Conservation (phyloP, 371 early-diverging fungal genomes). For the Homolaphlyctis polyrhiza region DNA sequence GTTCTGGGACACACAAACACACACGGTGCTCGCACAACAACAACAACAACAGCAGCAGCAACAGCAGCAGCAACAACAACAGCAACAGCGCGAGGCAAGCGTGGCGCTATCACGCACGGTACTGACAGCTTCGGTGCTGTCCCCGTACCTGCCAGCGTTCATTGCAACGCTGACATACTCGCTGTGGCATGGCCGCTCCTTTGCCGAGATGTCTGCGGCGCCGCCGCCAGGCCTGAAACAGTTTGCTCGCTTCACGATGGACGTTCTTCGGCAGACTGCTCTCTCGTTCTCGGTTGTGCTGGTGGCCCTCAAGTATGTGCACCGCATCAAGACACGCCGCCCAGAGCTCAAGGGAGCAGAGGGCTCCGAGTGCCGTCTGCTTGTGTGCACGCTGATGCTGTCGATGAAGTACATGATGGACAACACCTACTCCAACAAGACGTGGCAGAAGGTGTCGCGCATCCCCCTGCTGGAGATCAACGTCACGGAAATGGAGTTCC, state of each 20-base stretch:
- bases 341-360: constrained; percentile 15
- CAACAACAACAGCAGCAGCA: background rate
- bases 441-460: constrained; percentile 26
- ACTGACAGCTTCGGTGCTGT: constrained; percentile 1
- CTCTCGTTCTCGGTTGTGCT: constrained; percentile 21
- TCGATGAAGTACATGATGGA: constrained; percentile 23
- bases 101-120: constrained; percentile 8
- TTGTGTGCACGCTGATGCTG: constrained; percentile 18
- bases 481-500: constrained; percentile 19
- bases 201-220: constrained; percentile 4
- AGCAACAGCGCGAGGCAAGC: constrained; percentile 1
- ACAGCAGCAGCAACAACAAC: background rate
- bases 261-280: constrained; percentile 10
- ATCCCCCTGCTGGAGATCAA: constrained; percentile 29
- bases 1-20: too few species aligned
- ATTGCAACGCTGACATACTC: constrained; percentile 17
- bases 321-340: constrained; percentile 16
- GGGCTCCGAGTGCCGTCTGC: constrained; percentile 24
- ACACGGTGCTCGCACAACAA: background rate
- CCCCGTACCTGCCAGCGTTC: constrained; percentile 18
- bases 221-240: constrained; percentile 8
- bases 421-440: constrained; percentile 28
- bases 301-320: constrained; percentile 19
- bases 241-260: constrained; percentile 12
- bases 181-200: constrained; percentile 17